A percentile compares a stretch with the other conserved stretches of the same genome.
Evolutionary conservation across 345 rosid genomes (phyloP).

Genomic region (Ceriops zippeliana): DNA sequence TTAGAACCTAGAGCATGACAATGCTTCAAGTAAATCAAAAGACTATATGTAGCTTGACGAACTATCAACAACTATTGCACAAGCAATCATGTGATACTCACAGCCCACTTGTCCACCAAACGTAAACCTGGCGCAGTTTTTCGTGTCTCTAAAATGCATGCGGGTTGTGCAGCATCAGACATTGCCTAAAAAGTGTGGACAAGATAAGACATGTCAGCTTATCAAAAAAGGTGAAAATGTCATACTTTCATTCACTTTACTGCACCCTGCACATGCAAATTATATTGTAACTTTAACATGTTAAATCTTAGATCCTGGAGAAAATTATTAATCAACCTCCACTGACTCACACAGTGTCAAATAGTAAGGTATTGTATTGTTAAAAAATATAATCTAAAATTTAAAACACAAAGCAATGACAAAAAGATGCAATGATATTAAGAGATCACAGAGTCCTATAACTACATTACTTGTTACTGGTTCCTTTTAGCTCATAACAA

Average conservation of each 20-base stretch:
- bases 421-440: neutral
- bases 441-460: neutral
- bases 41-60: constrained; percentile 8
- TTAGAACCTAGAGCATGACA: constrained; percentile 59
- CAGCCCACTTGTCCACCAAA: constrained; percentile 97
- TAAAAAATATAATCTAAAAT: neutral
- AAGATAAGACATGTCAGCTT: neutral
- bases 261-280: neutral
- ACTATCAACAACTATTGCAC: constrained; percentile 6
- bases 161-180: constrained; percentile 92
- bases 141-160: constrained; percentile 81
- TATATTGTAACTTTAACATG: neutral
- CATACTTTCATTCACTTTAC: constrained; percentile 2
- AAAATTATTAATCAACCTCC: too few relatives aligned
- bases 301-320: neutral
- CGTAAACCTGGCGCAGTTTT: constrained; percentile 94
- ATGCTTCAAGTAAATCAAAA: constrained; percentile 27
- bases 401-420: too few relatives aligned
- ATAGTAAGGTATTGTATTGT: too few relatives aligned
- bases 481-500: neutral
- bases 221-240: neutral
- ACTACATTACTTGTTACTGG: neutral
- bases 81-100: constrained; percentile 34
- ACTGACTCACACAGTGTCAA: too few relatives aligned
- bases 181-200: constrained; percentile 57